Evolutionary conservation across 208 protist genomes (phyloP), one percentile per base, ranked within the genome.

Genomic region (Herpetomonas tarakana): DNA sequence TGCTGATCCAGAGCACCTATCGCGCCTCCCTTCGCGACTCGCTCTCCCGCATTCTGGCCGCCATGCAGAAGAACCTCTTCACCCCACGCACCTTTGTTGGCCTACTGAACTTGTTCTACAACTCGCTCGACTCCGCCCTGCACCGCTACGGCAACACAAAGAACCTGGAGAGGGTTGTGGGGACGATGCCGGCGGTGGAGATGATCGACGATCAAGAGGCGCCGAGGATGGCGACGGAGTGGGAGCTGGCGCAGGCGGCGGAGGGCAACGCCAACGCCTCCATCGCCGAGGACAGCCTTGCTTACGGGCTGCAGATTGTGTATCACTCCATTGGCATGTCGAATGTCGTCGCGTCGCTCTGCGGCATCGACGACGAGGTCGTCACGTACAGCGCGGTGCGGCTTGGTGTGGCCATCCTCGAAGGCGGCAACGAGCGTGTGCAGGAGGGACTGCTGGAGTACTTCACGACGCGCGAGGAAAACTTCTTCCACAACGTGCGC

Each of bases 401-500:
- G 0, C 74, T 94, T 14, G 73, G 75, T 47, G 74, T 83, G 2
- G 81, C 76, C 9, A 59, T 92, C 3, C 74, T 95, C 4, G 83
- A 95, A 38, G 83, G 81, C 29, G 88, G 88, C 50, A 95, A 95
- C 65, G 47, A 52, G 24, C 57, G 61, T 18, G 83, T 88, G 49
- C 85, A 95, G 75, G 58, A 65, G 1, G 30, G 65, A 2, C 52
- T 91, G 38, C 55, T 92, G n/a, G 11, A 62, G 24, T 88, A 86
- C 65, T 91, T 89, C 65, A 39, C 75, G 45, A 77, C 79, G 3
- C 76, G 71, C 14, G 78, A 92, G 55, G 83, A 86, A 49, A 52
- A 64, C 51, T 92, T 95, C 54, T 95, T 91, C 68, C 70, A 90
- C 55, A 78, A 81, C 66, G 61, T 88, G 30, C 76, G 78, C 14